phyloP scores from a whole-genome alignment of 257 asterid species.

The Salvia splendens region DNA sequence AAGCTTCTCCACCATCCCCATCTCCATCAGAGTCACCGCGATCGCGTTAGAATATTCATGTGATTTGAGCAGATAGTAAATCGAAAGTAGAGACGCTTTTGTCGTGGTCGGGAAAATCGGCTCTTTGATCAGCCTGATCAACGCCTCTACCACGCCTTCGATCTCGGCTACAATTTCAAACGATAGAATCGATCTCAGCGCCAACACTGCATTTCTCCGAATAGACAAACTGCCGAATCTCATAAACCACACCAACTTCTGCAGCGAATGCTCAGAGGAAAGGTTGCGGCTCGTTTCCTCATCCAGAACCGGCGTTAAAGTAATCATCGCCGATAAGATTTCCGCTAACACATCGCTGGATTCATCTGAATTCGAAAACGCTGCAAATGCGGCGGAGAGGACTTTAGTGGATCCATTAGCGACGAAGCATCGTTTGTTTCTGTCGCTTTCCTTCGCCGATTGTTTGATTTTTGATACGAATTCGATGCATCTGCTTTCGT shows the following conservation, averaged over 20 bases:
- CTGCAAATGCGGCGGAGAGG: constrained; percentile 42
- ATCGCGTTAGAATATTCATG: not conserved
- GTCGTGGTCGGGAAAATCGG: constrained; percentile 53
- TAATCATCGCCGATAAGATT: constrained; percentile 38
- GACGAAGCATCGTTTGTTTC: constrained; percentile 44
- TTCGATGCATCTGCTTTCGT: constrained; percentile 31
- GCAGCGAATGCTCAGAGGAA: constrained; percentile 40
- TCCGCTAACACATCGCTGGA: constrained; percentile 30
- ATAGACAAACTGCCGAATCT: constrained; percentile 33
- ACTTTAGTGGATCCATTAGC: constrained; percentile 32
- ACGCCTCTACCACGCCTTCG: constrained; percentile 42
- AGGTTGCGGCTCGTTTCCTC: constrained; percentile 39
- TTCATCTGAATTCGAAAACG: constrained; percentile 28
- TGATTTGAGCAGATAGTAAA: constrained; percentile 39
- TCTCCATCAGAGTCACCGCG: constrained; percentile 27
- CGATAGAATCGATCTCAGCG: not conserved
- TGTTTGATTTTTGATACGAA: constrained; percentile 35
- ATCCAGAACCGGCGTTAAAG: constrained; percentile 31
- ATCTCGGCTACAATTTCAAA: constrained; percentile 7
- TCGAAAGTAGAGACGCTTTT: constrained; percentile 44
- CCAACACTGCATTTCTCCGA: constrained; percentile 15
- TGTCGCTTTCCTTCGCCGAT: constrained; percentile 45
- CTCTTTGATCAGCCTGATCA: constrained; percentile 44
- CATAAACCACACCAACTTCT: constrained; percentile 37
- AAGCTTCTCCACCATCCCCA: constrained; percentile 42